Evolutionary conservation across 495 filamentous ascomycete species (phyloP).

Genomic region (Xylaria nigripes): DNA sequence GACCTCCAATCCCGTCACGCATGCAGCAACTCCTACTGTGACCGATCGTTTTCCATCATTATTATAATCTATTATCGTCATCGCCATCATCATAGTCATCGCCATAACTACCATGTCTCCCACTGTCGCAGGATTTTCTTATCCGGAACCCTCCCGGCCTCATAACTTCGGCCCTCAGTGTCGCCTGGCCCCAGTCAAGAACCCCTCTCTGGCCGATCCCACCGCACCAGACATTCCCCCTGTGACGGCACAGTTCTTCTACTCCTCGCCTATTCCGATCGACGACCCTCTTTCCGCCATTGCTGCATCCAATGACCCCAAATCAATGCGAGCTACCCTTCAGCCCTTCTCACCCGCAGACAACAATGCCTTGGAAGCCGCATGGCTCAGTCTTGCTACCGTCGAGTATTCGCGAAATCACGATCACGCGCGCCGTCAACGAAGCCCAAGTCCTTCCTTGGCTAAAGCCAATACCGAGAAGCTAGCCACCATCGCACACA

Average conservation of each 20-base stretch:
- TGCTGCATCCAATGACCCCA: conserved; percentile 41
- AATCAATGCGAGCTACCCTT: conserved; percentile 47
- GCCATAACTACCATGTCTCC: conserved; percentile 3
- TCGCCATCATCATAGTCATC: not conserved
- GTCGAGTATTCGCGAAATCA: conserved; percentile 38
- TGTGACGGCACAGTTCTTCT: conserved; percentile 69
- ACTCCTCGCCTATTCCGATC: conserved; percentile 65
- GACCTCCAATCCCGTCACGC: not conserved
- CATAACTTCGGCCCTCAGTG: conserved; percentile 36
- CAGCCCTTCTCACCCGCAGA: conserved; percentile 73
- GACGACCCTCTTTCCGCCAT: conserved; percentile 72
- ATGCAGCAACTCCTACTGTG: not conserved
- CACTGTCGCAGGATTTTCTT: conserved; percentile 7
- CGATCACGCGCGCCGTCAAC: conserved; percentile 23
- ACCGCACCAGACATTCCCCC: conserved; percentile 41
- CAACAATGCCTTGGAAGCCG: conserved; percentile 62
- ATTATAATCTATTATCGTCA: not conserved
- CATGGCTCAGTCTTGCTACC: conserved; percentile 53
- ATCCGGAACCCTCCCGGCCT: conserved; percentile 14
- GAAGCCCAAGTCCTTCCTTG: conserved; percentile 23
- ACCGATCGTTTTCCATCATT: not conserved
- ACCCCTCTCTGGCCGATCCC: conserved; percentile 20
- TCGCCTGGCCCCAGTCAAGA: conserved; percentile 32
- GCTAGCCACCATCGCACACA: conserved; percentile 38
- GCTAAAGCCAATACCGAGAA: conserved; percentile 32